A percentile compares a stretch with the other conserved stretches of the same genome.
Evolutionary conservation across 1,284 basidiomycete species (phyloP).

Genomic region (Ustilago vetiveriae): DNA sequence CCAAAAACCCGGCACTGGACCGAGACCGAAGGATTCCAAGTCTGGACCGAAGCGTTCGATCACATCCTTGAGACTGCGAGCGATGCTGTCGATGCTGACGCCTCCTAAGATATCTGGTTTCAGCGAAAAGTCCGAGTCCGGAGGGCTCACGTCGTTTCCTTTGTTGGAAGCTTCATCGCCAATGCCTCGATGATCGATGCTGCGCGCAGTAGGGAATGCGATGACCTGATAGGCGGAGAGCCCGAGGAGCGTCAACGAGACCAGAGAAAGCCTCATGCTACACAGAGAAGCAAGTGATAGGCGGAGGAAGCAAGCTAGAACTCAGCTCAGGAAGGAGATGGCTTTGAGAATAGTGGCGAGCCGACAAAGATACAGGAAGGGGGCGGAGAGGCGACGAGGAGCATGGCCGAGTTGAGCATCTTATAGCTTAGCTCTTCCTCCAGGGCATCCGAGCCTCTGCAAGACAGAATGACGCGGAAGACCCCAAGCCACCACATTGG

Average conservation of each 20-base stretch:
- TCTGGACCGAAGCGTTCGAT: not conserved
- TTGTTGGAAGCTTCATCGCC: not conserved
- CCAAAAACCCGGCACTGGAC: conserved; percentile 18
- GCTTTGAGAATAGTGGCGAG: too few species aligned
- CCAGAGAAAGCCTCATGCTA: conserved; percentile 25
- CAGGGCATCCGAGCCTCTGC: not conserved
- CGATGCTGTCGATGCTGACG: not conserved
- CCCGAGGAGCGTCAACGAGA: conserved; percentile 8
- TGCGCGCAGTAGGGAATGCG: conserved; percentile 9
- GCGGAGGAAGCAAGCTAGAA: too few species aligned
- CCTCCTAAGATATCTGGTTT: conserved; percentile 6
- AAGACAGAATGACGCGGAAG: not conserved
- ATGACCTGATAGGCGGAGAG: conserved; percentile 4
- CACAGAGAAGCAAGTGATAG: not conserved
- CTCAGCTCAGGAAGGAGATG: too few species aligned
- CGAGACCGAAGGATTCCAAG: conserved; percentile 9
- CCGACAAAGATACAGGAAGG: too few species aligned
- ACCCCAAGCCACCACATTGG: not conserved
- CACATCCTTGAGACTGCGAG: not conserved
- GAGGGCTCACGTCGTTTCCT: not conserved
- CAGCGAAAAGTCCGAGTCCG: conserved; percentile 3
- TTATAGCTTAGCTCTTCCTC: not conserved
- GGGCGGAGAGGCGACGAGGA: not conserved
- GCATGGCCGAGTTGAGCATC: not conserved
- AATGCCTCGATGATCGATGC: not conserved